Conservation (phyloP, 306 rosid species). For the Luffa acutangula region DNA sequence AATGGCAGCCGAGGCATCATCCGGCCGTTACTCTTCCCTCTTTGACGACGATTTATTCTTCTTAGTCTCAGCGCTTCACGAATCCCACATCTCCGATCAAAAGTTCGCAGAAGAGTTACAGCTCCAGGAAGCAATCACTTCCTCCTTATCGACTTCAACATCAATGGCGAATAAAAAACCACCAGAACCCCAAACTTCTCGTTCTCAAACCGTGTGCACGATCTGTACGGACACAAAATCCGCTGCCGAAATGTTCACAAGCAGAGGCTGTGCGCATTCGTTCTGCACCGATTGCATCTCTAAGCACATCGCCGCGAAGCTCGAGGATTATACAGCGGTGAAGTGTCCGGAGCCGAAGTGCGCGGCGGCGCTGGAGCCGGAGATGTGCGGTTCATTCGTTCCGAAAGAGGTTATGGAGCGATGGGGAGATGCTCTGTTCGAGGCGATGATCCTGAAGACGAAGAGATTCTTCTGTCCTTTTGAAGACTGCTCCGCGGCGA, state of each 20-base stretch:
- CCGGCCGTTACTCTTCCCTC: neutral
- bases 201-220: conserved; percentile 11
- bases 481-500: conserved; percentile 39
- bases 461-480: conserved; percentile 43
- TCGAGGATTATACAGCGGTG: conserved; percentile 34
- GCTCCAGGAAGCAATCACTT: conserved; percentile 47
- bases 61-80: conserved; percentile 24
- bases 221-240: conserved; percentile 49
- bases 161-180: neutral
- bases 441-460: conserved; percentile 24
- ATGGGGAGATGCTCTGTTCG: conserved; percentile 45
- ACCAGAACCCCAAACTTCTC: neutral
- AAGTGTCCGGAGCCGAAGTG: conserved; percentile 50
- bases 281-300: conserved; percentile 38
- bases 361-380: conserved; percentile 29
- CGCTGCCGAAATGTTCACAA: conserved; percentile 25
- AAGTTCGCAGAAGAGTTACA: conserved; percentile 41
- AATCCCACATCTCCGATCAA: conserved; percentile 53
- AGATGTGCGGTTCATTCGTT: conserved; percentile 16
- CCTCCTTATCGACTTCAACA: conserved; percentile 18
- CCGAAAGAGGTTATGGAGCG: conserved; percentile 43
- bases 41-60: conserved; percentile 53
- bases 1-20: neutral
- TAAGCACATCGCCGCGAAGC: conserved; percentile 30
- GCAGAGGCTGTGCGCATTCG: conserved; percentile 31